These are phyloP conservation scores for Strigomonas oncopelti DNA, from an alignment of 208 protist species.

Conservation along the genomic window DNA sequence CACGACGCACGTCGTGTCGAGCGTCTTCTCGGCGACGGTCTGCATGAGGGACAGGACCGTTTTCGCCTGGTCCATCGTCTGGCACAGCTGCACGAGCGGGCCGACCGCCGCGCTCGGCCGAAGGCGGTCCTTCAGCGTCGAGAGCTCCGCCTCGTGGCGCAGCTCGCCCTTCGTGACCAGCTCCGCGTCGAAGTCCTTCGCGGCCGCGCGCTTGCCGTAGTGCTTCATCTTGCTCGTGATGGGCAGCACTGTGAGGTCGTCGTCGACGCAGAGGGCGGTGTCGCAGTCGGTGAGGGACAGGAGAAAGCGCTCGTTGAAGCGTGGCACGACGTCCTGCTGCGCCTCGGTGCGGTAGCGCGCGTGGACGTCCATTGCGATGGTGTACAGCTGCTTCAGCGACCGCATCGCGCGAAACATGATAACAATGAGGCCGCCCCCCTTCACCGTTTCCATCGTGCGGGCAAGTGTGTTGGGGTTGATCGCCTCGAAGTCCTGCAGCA, in stretches of 20 bases:
- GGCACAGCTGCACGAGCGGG: constrained; percentile 86
- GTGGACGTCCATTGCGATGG: constrained; percentile 99
- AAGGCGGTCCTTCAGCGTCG: constrained; percentile 74
- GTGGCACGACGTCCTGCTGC: constrained; percentile 88
- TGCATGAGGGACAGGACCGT: constrained; percentile 97
- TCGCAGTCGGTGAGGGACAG: constrained; percentile 95
- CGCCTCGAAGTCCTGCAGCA: constrained; percentile 99
- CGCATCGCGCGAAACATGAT: constrained; percentile 97
- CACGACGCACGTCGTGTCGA: constrained; percentile 95
- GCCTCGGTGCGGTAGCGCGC: constrained; percentile 85
- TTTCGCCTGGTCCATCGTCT: constrained; percentile 97
- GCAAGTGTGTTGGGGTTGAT: constrained; percentile 99
- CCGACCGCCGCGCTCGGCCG: constrained; percentile 81
- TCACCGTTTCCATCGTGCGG: constrained; percentile 99
- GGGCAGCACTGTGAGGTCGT: constrained; percentile 98
- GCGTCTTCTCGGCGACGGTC: constrained; percentile 94
- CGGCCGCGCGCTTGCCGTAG: constrained; percentile 32
- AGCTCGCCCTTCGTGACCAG: constrained; percentile 71
- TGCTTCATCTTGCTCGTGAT: constrained; percentile 89
- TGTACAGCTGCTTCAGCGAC: constrained; percentile 97
- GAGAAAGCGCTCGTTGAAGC: constrained; percentile 99
- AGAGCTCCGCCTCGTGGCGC: constrained; percentile 81
- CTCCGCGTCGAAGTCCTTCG: constrained; percentile 49
- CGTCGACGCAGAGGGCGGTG: constrained; percentile 96
- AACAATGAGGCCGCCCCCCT: constrained; percentile 98